phyloP scores from a whole-genome alignment of 192 early-diverging fungal species.

The Glomus cerebriforme region DNA sequence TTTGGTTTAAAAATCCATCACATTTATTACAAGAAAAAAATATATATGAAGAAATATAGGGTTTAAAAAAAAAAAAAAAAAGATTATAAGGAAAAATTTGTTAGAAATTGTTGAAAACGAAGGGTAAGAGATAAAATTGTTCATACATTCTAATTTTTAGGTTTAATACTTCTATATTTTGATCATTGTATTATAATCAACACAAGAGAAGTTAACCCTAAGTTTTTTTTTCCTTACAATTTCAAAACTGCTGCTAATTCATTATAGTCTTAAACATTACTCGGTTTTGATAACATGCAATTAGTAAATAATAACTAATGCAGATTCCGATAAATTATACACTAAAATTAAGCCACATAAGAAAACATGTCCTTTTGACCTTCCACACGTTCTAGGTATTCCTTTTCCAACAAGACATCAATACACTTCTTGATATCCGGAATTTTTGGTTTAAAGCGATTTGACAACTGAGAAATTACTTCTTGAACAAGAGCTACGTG shows the following conservation, averaged over 20 bases:
- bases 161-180: neutral
- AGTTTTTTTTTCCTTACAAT: neutral
- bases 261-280: neutral
- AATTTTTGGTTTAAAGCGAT: constrained; percentile 88
- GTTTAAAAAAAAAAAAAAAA: neutral
- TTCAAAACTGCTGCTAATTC: neutral
- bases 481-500: constrained; percentile 86
- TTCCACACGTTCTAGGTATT: constrained; percentile 89
- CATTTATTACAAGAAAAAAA: neutral
- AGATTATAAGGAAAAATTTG: neutral
- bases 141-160: neutral
- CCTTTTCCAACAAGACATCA: constrained; percentile 89
- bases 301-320: neutral
- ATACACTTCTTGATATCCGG: constrained; percentile 96
- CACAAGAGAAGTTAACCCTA: neutral
- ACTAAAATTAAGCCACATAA: constrained; percentile 67
- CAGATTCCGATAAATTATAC: neutral
- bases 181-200: no score
- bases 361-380: constrained; percentile 81
- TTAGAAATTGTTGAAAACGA: neutral
- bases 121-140: neutral
- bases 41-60: neutral
- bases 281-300: neutral
- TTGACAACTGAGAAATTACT: constrained; percentile 82
- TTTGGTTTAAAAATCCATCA: neutral